Evolutionary conservation across 352 stramenopile genomes (phyloP), one percentile per base, ranked within the genome.

Genomic region (Globisporangium parvum): DNA sequence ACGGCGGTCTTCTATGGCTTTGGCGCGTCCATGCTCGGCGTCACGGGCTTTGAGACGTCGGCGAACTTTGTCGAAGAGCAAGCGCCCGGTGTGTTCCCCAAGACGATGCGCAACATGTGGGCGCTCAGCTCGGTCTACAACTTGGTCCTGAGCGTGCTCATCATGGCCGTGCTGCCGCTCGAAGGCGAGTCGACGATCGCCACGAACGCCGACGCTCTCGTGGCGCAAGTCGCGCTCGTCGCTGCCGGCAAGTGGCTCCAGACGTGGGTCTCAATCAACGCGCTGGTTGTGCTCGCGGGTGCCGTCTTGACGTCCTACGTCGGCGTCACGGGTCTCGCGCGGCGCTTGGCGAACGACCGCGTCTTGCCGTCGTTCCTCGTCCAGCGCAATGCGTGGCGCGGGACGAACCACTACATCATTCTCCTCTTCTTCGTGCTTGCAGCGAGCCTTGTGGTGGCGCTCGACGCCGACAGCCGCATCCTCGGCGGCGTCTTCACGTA

Each of bases 11-110:
- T 87, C 63, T 93, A 93, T 53, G 83, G 83, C 28, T 85, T 81
- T 51, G 71, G 60, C 28, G 76, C 75, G 12, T 80, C 87, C 0
- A 90, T 96, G 77, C 69, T 96, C 2, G 88, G 87, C 57, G 87
- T 96, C 51, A 91, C 75, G 5, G 87, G 87, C n/a, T 96, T 96
- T 51, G 88, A 96, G 69, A 91, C 71, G 1, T 90, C 75, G 20
- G 78, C 82, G 10, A 85, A 95, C 49, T 96, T 92, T 64, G 83
- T 96, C 0, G 85, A 96, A 63, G 83, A 93, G 55, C 85, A 96
- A 48, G 62, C 64, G 11, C 69, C 53, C 0, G 54, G 54, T 14
- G 46, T 60, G 31, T 53, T 60, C 11, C 54, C 33, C 39, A 60
- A 60, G 33, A 60, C 54, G 21, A 47, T 60, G 46, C 54, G 54